Base-by-base conservation (phyloP, 2,329 filamentous ascomycete species). In the Nigrograna mackinnonii region DNA sequence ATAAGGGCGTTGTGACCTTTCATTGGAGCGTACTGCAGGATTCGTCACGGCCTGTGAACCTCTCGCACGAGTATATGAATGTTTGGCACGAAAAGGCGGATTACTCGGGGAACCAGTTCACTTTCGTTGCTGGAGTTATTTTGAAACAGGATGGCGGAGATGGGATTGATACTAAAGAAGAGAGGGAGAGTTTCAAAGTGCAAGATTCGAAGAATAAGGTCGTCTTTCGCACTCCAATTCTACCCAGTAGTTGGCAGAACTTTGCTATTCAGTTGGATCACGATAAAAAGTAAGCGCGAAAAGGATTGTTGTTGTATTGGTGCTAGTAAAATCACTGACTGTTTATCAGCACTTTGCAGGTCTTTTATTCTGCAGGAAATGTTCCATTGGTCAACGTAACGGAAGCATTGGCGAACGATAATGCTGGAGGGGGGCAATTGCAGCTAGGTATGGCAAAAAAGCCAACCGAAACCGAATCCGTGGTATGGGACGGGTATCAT, bases 11-110 rank as follows among this genome's bases (percentile, higher is more conserved):
- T 4, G 53, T 58, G 0, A 62, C 57, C 2, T 60, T 60, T 30
- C 60, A 63, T 30, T 63, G 57, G 58, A 57, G 52, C 31, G 40
- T 63, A 2, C 36, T 19, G 21, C 52, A 58, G 24, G 57, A 62
- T 44, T 1, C 17, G 3, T 34, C 20, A 3, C 44, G 41, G 18
- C 33, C 45, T 9, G 14, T 62, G 28, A 63, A 63, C 35, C 28
- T 63, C 12, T 55, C 43, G 6, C 60, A 63, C 39, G 60, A 62
- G 37, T 63, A 62, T 37, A 58, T 62, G 57, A 60, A 59, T 21
- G 52, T 60, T 14, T 62, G 55, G 57, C 58, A 62, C 33, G 58
- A 61, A 42, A 48, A 43, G 31, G 54, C 54, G 5, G 58, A 60
- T 37, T 62, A 54, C 20, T 31, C 31, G 1, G 55, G 54, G 3